Conservation (phyloP, 257 asterid species). For the Scutellaria barbata region DNA sequence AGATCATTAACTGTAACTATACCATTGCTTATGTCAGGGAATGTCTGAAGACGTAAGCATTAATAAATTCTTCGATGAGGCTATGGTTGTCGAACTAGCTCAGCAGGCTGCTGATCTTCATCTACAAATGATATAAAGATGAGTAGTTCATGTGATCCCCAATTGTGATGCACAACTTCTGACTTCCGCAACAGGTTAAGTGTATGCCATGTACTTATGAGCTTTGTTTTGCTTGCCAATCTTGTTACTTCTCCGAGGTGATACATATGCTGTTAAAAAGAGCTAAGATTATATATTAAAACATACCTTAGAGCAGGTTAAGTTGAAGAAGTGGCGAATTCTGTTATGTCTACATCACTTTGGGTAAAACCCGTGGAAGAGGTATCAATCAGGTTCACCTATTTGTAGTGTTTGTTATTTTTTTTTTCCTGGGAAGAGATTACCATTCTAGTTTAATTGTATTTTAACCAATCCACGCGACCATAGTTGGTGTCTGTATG, state of each 20-base stretch:
- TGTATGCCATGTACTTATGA: background rate
- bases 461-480: too few species aligned
- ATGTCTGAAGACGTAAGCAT: constrained; percentile 97
- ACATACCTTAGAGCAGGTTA: constrained; percentile 6
- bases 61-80: constrained; percentile 92
- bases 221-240: constrained; percentile 1
- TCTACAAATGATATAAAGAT: constrained; percentile 65
- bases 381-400: background rate
- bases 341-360: background rate
- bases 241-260: background rate
- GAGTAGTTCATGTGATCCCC: background rate
- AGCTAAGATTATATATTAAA: background rate
- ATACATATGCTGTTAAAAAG: constrained; percentile 1
- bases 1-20: constrained; percentile 4
- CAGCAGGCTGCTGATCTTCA: constrained; percentile 93
- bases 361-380: background rate
- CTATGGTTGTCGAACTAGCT: constrained; percentile 95
- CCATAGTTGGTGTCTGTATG: too few species aligned
- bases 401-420: background rate
- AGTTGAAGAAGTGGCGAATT: background rate
- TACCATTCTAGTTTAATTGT: background rate
- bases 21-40: constrained; percentile 56
- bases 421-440: background rate
- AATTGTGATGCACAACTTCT: background rate
- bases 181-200: background rate